Conservation (phyloP, 768 basidiomycete species). For the Boletus speciosus region DNA sequence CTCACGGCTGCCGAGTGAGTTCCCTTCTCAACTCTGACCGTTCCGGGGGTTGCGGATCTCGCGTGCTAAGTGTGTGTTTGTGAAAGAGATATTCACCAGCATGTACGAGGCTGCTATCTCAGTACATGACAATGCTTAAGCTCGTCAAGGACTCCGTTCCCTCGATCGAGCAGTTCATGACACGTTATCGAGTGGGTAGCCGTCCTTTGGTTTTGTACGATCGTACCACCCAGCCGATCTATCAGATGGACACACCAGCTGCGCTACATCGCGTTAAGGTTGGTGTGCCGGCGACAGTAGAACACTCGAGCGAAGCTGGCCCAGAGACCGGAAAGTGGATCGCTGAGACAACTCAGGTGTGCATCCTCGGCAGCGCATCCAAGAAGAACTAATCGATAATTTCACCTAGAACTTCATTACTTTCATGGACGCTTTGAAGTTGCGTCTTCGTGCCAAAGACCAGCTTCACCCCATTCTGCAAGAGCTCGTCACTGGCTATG, state of each 20-base stretch:
- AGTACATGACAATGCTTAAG: conserved; percentile 97
- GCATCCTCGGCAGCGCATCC: neutral
- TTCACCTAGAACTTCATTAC: conserved; percentile 85
- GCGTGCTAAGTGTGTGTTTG: conserved; percentile 6
- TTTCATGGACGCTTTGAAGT: conserved; percentile 95
- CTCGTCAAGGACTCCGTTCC: conserved; percentile 88
- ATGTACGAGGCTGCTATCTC: conserved; percentile 88
- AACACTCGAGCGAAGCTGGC: conserved; percentile 90
- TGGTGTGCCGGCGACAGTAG: conserved; percentile 94
- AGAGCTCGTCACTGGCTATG: conserved; percentile 92
- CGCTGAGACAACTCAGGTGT: conserved; percentile 93
- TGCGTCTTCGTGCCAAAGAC: conserved; percentile 93
- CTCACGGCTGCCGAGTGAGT: conserved; percentile 89
- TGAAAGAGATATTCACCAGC: conserved; percentile 89
- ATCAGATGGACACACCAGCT: conserved; percentile 90
- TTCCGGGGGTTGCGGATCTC: neutral
- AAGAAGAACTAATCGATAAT: neutral
- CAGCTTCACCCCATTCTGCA: conserved; percentile 93
- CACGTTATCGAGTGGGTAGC: conserved; percentile 66
- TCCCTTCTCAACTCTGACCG: neutral
- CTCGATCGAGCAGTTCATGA: conserved; percentile 89
- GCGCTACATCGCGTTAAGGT: conserved; percentile 87
- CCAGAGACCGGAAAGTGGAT: conserved; percentile 96
- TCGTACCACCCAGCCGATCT: neutral
- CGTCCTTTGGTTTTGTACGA: neutral